phyloP scores from a whole-genome alignment of 1,284 basidiomycete genomes.

The Puccinia horiana region DNA sequence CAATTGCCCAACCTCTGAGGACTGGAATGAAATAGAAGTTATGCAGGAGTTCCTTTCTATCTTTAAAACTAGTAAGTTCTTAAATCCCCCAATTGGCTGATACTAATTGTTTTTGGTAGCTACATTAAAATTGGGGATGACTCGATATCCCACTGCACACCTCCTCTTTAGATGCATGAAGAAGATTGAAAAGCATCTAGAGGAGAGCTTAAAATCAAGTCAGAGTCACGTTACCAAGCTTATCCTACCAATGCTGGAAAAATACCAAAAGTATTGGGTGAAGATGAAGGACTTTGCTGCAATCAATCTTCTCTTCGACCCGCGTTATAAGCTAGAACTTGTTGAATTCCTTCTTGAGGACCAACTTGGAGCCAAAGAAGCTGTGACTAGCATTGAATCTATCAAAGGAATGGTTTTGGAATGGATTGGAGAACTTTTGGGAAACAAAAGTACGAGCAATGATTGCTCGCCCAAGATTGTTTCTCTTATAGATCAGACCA shows the following conservation, averaged over 20 bases:
- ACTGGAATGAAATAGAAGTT: neutral
- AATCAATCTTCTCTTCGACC: neutral
- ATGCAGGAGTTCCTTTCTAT: neutral
- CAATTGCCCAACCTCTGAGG: neutral
- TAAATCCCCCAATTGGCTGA: neutral
- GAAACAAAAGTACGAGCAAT: neutral
- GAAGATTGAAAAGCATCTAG: neutral
- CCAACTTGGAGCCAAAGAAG: neutral
- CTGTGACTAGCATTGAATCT: neutral
- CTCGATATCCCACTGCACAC: neutral
- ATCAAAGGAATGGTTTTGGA: neutral
- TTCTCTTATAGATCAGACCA: neutral
- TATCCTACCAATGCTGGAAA: neutral
- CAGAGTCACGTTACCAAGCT: neutral
- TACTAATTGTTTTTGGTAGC: neutral
- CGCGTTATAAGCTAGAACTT: neutral
- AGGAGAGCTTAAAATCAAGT: neutral
- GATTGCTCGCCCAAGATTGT: neutral
- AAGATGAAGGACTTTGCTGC: neutral
- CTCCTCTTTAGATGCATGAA: neutral
- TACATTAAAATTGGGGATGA: neutral
- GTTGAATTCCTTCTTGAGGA: neutral
- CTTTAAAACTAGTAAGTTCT: too few species aligned
- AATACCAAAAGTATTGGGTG: neutral
- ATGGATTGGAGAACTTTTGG: neutral